A percentile compares a stretch with the other conserved stretches of the same genome.
Conservation (phyloP, 2,329 filamentous ascomycete species). For the Calonectria pseudoturangicola region DNA sequence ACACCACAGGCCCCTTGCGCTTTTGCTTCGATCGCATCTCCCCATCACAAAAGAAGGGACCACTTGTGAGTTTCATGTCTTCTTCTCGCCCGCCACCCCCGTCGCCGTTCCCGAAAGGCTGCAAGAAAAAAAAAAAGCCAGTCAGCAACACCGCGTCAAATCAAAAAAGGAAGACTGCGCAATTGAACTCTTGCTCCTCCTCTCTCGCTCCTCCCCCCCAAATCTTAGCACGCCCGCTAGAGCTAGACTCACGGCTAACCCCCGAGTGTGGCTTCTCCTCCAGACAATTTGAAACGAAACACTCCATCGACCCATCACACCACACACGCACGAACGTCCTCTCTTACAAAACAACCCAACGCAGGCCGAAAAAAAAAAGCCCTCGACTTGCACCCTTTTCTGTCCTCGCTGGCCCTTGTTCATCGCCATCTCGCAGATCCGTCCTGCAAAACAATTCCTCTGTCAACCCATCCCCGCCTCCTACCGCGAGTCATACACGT, state of each 20-base stretch:
- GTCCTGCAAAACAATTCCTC: conserved; percentile 15
- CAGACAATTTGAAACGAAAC: conserved; percentile 44
- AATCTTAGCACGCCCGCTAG: conserved; percentile 14
- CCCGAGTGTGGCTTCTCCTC: conserved; percentile 29
- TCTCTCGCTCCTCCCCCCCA: neutral
- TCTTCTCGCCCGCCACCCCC: neutral
- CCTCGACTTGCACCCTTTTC: neutral
- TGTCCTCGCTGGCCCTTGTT: neutral
- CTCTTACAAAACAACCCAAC: conserved; percentile 27
- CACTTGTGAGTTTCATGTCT: conserved; percentile 23
- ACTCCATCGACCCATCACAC: conserved; percentile 40
- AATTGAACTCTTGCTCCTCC: conserved; percentile 4
- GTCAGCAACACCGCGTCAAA: conserved; percentile 13
- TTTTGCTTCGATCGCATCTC: neutral
- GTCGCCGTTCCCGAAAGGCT: neutral
- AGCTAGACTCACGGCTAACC: conserved; percentile 29
- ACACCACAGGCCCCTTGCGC: neutral
- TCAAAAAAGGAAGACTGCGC: neutral
- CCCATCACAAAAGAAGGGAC: neutral
- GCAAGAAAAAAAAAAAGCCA: neutral
- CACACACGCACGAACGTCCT: conserved; percentile 33
- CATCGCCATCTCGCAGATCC: neutral
- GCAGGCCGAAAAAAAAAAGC: conserved; percentile 2
- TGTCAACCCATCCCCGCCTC: conserved; percentile 9
- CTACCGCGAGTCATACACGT: conserved; percentile 23